Base-by-base conservation (phyloP, 768 basidiomycete genomes). In the Suillus cothurnatus region DNA sequence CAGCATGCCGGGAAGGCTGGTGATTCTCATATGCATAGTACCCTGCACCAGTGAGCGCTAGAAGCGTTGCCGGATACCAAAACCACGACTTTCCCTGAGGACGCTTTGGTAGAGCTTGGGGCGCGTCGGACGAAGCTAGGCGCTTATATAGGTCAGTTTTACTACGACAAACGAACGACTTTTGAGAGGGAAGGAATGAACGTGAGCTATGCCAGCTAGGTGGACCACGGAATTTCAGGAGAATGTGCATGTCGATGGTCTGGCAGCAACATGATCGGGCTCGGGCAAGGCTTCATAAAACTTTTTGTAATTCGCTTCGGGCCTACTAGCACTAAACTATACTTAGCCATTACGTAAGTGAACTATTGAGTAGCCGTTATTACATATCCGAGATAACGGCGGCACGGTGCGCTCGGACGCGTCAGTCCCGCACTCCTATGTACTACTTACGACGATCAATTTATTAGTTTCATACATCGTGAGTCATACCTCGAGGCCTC, bases 1-100 rank as follows among this genome's bases (percentile, higher is more conserved):
- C 75, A 3, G 86, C 79, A 77, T 97, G 91, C 50, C 94, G 84
- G 71, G 94, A 88, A 1, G 94, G 88, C 62, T 91, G 84, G 66
- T 81, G 85, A 38, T 86, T 84, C 64, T 93, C 78, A 76, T 94
- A 97, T 17, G 87, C 84, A 61, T 84, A 62, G 41, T 74, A 78
- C 1, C 74, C 73, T 4, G 68, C 71, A 7, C 79, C 79, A 12
- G 72, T 72, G 2, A 81, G 66, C 12, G 74, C 64, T 17, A 80
- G 58, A 5, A 68, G 63, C 8, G 71, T 23, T 38, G 47, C 61
- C 0, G 78, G 64, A 66, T 70, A 78, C 21, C 75, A 61, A 36
- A 78, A 52, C 72, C 77, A 73, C 45, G 65, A 36, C 28, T 66
- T 70, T 53, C 58, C 23, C 39, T 56, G 36, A 15, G 39, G 55